These are phyloP conservation scores for Fusarium sp. DNA, from an alignment of 2,329 filamentous ascomycete genomes.

Conservation along the genomic window DNA sequence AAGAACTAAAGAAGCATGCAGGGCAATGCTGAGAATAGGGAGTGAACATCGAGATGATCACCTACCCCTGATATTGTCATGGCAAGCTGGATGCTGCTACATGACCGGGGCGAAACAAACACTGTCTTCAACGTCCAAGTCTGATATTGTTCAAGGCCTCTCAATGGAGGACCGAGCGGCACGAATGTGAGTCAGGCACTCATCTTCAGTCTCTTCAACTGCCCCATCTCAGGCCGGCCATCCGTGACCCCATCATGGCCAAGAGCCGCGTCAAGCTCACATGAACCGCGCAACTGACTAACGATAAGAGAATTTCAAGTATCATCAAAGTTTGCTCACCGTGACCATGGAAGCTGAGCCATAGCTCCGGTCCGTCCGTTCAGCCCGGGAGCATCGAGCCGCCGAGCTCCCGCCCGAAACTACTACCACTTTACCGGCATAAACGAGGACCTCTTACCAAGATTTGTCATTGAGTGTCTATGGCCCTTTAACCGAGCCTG, in stretches of 20 bases:
- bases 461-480: conserved; percentile 25
- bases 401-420: conserved; percentile 1
- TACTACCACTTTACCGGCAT: background rate
- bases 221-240: background rate
- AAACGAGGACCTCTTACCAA: background rate
- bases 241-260: background rate
- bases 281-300: background rate
- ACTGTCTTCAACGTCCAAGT: background rate
- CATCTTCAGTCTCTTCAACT: background rate
- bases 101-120: background rate
- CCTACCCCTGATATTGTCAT: background rate
- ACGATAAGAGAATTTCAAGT: background rate
- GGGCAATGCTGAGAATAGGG: background rate
- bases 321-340: background rate
- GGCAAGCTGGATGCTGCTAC: background rate
- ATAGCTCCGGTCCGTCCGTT: background rate
- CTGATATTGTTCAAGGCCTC: background rate
- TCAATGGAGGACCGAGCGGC: too few species aligned
- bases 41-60: background rate
- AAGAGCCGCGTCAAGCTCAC: background rate
- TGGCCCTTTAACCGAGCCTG: background rate
- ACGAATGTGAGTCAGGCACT: background rate
- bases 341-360: background rate
- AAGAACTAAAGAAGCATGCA: background rate
- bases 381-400: conserved; percentile 8